Conservation (phyloP, 2,329 filamentous ascomycete species). For the Colletotrichum cordylinicola region DNA sequence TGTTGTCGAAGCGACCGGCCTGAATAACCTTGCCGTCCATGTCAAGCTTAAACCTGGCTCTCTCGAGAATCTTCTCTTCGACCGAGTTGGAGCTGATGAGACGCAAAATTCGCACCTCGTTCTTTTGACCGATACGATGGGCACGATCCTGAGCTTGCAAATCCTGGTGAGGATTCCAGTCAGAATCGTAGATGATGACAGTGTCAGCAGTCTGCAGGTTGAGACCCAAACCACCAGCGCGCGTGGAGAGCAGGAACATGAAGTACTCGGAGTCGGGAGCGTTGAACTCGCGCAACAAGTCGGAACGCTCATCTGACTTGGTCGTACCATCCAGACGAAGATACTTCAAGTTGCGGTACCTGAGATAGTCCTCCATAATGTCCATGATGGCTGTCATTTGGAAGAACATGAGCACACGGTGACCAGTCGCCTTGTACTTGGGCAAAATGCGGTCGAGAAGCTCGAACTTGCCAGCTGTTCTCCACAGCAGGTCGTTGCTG, state of each 20-base stretch:
- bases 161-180: conserved; percentile 99
- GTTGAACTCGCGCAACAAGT: conserved; percentile 89
- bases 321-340: conserved; percentile 95
- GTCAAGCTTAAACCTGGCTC: conserved; percentile 96
- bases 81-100: conserved; percentile 97
- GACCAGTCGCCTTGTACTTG: conserved; percentile 89
- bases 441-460: conserved; percentile 89
- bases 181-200: conserved; percentile 99
- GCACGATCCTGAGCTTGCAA: conserved; percentile 99
- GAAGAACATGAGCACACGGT: conserved; percentile 99
- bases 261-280: conserved; percentile 90
- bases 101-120: conserved; percentile 95
- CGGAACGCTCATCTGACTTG: conserved; percentile 95
- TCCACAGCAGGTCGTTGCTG: conserved; percentile 94
- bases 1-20: conserved; percentile 99
- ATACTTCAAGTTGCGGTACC: conserved; percentile 82
- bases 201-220: conserved; percentile 98
- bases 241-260: conserved; percentile 97
- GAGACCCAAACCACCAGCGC: conserved; percentile 95
- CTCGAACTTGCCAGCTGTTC: conserved; percentile 96
- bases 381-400: conserved; percentile 99
- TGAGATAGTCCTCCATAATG: conserved; percentile 98
- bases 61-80: conserved; percentile 97
- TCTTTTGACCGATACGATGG: conserved; percentile 99
- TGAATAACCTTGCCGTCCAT: conserved; percentile 99